These are phyloP conservation scores for Lachnellula occidentalis DNA, from an alignment of 2,329 filamentous ascomycete genomes.

Conservation along the genomic window DNA sequence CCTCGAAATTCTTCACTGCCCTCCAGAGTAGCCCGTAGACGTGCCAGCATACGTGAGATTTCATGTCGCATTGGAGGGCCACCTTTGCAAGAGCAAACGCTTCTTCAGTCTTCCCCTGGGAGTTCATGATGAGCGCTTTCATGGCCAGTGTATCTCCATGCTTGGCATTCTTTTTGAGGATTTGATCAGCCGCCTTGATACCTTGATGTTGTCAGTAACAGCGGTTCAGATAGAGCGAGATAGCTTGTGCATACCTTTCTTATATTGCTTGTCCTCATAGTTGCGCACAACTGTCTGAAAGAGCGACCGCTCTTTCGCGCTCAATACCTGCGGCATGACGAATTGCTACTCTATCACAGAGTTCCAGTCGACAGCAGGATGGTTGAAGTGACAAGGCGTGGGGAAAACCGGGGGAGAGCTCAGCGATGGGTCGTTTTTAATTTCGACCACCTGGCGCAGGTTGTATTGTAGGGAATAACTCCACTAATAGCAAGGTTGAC, in stretches of 20 bases:
- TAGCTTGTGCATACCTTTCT: constrained; percentile 53
- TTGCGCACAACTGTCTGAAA: constrained; percentile 92
- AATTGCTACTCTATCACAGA: not conserved
- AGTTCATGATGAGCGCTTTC: constrained; percentile 96
- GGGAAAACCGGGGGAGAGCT: not conserved
- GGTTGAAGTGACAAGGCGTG: not conserved
- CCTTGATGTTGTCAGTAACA: constrained; percentile 40
- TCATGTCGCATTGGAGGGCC: constrained; percentile 93
- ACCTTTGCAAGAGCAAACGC: constrained; percentile 90
- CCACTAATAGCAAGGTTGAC: no score
- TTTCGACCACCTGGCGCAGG: not conserved
- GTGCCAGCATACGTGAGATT: constrained; percentile 99
- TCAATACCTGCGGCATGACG: constrained; percentile 66
- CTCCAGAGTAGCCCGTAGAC: constrained; percentile 94
- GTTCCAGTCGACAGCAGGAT: not conserved
- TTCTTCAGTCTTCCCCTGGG: constrained; percentile 86
- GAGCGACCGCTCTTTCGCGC: constrained; percentile 85
- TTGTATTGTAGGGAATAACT: not conserved
- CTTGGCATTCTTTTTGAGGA: constrained; percentile 87
- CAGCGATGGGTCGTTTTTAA: not conserved
- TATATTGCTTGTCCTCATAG: constrained; percentile 99
- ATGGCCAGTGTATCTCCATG: constrained; percentile 98
- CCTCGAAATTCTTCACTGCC: constrained; percentile 94
- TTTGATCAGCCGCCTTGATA: constrained; percentile 92
- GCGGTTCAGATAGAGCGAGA: constrained; percentile 4